Conservation (phyloP, 2,329 filamentous ascomycete genomes). For the Dactylellina parvicollis region DNA sequence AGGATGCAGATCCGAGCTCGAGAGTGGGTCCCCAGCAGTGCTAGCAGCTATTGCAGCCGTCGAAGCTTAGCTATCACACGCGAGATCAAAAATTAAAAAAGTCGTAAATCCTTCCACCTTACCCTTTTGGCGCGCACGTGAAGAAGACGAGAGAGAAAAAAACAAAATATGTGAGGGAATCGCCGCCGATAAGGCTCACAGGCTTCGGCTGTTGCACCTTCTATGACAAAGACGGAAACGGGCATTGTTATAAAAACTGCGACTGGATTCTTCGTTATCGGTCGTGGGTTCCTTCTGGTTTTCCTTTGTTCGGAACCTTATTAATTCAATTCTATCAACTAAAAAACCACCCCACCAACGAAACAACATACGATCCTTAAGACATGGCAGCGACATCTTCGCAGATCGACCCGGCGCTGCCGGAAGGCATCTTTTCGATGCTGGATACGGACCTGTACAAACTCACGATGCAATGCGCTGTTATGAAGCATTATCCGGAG, state of each 20-base stretch:
- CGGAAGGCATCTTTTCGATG: slow-evolving; percentile 82
- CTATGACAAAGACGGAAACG: neutral
- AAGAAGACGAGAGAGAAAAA: neutral
- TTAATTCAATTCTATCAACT: neutral
- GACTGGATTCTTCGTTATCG: neutral
- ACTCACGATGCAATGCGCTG: slow-evolving; percentile 97
- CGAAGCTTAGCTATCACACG: neutral
- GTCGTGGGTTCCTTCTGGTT: neutral
- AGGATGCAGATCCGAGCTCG: neutral
- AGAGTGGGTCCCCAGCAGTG: too few relatives aligned
- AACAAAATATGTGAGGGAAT: neutral
- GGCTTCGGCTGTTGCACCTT: too few relatives aligned
- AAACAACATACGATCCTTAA: neutral
- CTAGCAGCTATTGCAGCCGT: neutral
- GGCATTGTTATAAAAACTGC: neutral
- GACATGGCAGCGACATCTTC: slow-evolving; percentile 65
- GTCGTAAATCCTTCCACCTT: slow-evolving; percentile 2
- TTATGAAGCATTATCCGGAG: slow-evolving; percentile 91
- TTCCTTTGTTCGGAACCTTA: neutral
- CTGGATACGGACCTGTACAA: slow-evolving; percentile 92
- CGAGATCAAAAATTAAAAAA: neutral
- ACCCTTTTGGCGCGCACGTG: slow-evolving; percentile 2
- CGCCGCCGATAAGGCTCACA: slow-evolving; percentile 13
- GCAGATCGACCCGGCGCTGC: slow-evolving; percentile 66
- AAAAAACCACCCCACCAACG: neutral